Evolutionary conservation across 139 green algal genomes (phyloP).

Genomic region (Coelastrella sp.): DNA sequence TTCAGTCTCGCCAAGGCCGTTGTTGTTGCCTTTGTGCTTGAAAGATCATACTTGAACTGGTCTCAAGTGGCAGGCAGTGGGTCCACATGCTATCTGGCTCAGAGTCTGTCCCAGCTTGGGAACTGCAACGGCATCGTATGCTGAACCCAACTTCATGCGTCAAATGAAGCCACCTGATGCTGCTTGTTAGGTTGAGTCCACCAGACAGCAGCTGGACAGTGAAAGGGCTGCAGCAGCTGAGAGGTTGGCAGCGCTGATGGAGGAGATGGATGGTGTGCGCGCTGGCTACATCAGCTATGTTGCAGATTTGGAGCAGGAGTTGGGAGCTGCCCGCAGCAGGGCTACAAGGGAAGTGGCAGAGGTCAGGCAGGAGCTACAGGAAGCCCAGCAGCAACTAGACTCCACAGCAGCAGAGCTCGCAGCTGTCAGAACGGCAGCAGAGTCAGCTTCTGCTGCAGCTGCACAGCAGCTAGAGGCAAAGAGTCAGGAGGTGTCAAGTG

Average conservation of each 20-base stretch:
- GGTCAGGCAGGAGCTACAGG: not conserved
- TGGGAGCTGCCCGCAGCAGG: not conserved
- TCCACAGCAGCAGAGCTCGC: not conserved
- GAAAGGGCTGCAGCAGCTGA: not conserved
- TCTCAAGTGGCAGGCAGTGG: too few relatives aligned
- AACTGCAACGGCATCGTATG: too few relatives aligned
- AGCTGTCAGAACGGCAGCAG: not conserved
- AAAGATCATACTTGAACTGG: too few relatives aligned
- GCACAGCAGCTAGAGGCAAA: not conserved
- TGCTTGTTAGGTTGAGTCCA: too few relatives aligned
- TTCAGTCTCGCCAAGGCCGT: too few relatives aligned
- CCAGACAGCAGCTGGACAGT: not conserved
- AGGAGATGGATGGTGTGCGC: slow-evolving; percentile 5
- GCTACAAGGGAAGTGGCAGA: not conserved
- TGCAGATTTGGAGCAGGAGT: slow-evolving; percentile 1
- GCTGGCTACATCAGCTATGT: not conserved
- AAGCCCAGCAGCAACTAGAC: slow-evolving; percentile 10
- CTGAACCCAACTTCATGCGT: too few relatives aligned
- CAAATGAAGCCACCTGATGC: too few relatives aligned
- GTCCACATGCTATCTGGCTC: too few relatives aligned
- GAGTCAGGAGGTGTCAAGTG: not conserved
- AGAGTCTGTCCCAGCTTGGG: too few relatives aligned
- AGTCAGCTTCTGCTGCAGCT: slow-evolving; percentile 6
- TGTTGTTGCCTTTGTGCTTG: too few relatives aligned
- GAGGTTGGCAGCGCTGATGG: not conserved